A percentile compares a stretch with the other conserved stretches of the same genome.
These are phyloP conservation scores for Hydnomerulius pinastri DNA, from an alignment of 768 basidiomycete species.

Conservation along the genomic window DNA sequence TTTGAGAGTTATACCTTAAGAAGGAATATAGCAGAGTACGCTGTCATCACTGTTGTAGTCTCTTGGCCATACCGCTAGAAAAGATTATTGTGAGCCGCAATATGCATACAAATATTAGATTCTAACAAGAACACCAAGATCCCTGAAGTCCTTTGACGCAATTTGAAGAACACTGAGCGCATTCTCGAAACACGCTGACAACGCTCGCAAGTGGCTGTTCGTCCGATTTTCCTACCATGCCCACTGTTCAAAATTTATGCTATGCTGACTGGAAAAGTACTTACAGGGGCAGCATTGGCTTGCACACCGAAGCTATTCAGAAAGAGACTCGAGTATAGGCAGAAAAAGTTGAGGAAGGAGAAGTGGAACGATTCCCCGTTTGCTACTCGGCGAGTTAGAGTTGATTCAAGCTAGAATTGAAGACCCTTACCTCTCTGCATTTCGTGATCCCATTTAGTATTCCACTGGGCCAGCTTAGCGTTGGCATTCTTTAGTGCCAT, in stretches of 20 bases:
- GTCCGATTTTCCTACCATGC: constrained; percentile 52
- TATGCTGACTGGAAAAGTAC: constrained; percentile 24
- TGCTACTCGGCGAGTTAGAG: constrained; percentile 41
- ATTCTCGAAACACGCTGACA: constrained; percentile 72
- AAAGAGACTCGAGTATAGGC: constrained; percentile 77
- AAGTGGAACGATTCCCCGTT: constrained; percentile 76
- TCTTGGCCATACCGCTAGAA: constrained; percentile 81
- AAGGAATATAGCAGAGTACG: constrained; percentile 81
- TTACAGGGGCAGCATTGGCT: constrained; percentile 56
- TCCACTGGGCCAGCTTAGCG: constrained; percentile 70
- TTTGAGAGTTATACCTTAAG: constrained; percentile 54
- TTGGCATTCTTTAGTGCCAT: constrained; percentile 73
- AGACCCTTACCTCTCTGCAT: constrained; percentile 62
- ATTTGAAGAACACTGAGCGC: constrained; percentile 72
- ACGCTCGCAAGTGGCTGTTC: constrained; percentile 64
- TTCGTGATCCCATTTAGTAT: constrained; percentile 68
- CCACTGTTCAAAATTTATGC: background rate
- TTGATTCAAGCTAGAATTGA: background rate
- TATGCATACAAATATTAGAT: constrained; percentile 33
- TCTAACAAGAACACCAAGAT: constrained; percentile 72
- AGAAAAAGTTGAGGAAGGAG: constrained; percentile 74
- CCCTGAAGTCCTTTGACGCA: constrained; percentile 71
- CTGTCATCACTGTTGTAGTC: constrained; percentile 82
- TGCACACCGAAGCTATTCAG: constrained; percentile 84
- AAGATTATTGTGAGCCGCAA: constrained; percentile 9